Conservation (phyloP, 805 yeast genomes). For the Candida yuanshanica region DNA sequence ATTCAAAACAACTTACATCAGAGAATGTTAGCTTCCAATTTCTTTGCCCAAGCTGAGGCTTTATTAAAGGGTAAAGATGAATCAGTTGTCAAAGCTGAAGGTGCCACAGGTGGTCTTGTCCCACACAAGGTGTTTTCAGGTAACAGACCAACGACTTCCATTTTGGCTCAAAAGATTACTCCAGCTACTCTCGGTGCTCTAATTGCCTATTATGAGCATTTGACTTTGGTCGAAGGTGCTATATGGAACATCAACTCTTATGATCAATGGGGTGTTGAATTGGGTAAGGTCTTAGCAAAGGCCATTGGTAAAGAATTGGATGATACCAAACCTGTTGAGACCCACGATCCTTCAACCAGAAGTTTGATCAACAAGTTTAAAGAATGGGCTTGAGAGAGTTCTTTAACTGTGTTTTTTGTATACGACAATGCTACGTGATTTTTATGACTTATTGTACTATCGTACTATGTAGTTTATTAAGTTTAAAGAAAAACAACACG, state of each 20-base stretch:
- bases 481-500: no score
- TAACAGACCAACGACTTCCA: slow-evolving; percentile 98
- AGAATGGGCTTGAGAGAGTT: slow-evolving; percentile 69
- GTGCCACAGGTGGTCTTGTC: slow-evolving; percentile 76
- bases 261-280: slow-evolving; percentile 99
- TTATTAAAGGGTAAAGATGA: slow-evolving; percentile 92
- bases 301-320: slow-evolving; percentile 87
- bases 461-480: no score
- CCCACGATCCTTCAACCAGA: slow-evolving; percentile 89
- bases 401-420: not conserved
- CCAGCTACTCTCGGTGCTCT: slow-evolving; percentile 95
- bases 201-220: slow-evolving; percentile 96
- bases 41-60: slow-evolving; percentile 97
- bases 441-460: no score
- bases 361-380: slow-evolving; percentile 94
- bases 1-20: slow-evolving; percentile 92
- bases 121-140: slow-evolving; percentile 97
- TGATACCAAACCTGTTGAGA: slow-evolving; percentile 43
- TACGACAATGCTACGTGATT: not conserved
- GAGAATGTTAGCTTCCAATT: slow-evolving; percentile 97
- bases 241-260: slow-evolving; percentile 99
- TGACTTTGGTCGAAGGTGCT: slow-evolving; percentile 98
- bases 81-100: slow-evolving; percentile 80
- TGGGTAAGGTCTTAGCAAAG: slow-evolving; percentile 97
- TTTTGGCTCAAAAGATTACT: slow-evolving; percentile 90